These are phyloP conservation scores for Aureococcus anophagefferens DNA, from an alignment of 108 stramenopile species.

Conservation along the genomic window DNA sequence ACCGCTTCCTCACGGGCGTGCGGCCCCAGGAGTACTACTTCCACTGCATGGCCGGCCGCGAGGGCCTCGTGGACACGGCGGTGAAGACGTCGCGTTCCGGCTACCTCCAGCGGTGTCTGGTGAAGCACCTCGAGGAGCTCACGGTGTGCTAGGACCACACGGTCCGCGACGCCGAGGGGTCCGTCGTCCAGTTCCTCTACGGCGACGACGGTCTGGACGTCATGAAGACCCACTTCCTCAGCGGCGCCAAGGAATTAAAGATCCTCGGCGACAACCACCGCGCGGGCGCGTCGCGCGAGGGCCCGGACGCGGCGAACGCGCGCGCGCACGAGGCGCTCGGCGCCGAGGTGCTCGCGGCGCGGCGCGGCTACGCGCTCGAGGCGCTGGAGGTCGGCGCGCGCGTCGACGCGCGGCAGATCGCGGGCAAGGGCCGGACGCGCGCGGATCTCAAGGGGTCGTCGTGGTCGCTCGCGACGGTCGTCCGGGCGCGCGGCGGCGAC, in stretches of 20 bases:
- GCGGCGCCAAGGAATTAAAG: constrained; percentile 59
- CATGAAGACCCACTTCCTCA: constrained; percentile 72
- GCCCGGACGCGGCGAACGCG: constrained; percentile 46
- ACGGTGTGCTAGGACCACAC: constrained; percentile 92
- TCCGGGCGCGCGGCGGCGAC: too few species aligned
- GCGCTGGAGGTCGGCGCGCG: neutral
- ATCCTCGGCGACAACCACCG: constrained; percentile 77
- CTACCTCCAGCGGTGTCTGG: constrained; percentile 95
- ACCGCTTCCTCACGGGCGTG: constrained; percentile 94
- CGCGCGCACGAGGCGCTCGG: too few species aligned
- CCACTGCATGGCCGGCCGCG: constrained; percentile 99
- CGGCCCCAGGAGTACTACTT: constrained; percentile 99
- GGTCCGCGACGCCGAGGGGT: constrained; percentile 92
- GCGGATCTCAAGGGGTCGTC: too few species aligned
- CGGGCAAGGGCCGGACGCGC: too few species aligned
- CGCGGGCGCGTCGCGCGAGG: constrained; percentile 54
- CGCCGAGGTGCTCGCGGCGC: too few species aligned
- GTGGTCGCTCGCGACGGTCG: too few species aligned
- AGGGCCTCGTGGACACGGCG: constrained; percentile 81
- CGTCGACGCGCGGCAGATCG: neutral
- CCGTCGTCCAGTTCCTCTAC: constrained; percentile 95
- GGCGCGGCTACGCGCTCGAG: too few species aligned
- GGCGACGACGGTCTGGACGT: constrained; percentile 98
- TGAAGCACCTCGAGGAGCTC: constrained; percentile 94
- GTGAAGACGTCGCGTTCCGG: constrained; percentile 98